Base-by-base conservation (phyloP, 108 stramenopile species). In the Skeletonema costatum region DNA sequence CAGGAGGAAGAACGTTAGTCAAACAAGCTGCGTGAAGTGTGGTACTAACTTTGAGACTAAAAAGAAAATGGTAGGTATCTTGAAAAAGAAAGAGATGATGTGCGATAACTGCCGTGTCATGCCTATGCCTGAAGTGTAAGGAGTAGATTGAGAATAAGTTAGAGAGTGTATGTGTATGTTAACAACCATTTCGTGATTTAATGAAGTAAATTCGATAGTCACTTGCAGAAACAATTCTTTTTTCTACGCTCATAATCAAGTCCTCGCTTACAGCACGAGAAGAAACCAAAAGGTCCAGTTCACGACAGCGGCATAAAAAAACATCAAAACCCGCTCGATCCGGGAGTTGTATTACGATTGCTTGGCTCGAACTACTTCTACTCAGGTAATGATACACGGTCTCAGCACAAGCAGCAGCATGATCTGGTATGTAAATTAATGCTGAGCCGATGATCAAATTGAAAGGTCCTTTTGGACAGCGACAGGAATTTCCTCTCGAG, bases 11-110 rank as follows among this genome's bases (percentile, higher is more conserved):
- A 63, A 41, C 25, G 8, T 56, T 33, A 44, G 64, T 7, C 42
- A 53, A 17, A 66, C 72, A 11, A 63, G 64, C 41, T 80, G 79
- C 36, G 39, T 58, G n/a, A 42, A 53, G 32, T 80, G 79, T 56
- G 79, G 79, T 30, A 72, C 67, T 16, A 12, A 4, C 2, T 80
- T 74, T 41, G 39, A 61, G 19, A 64, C 67, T 0, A 50, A 81
- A 42, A 81, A 31, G 32, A 81, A 81, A 64, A 65, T 75, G 70
- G 65, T 67, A 29, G 82, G 82, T 10, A 77, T 83, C 33, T 74
- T 83, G 64, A 83, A 65, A 68, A 70, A 61, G 25, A 77, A 68
- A 19, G 75, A 77, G 62, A 64, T 56, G 46, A 32, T 63, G n/a
- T 77, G 76, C 60, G 36, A 59, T 14, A 64, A 58, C 31, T 83